These are phyloP conservation scores for Obelidium mucronatum DNA, from an alignment of 192 early-diverging fungal genomes.

Conservation along the genomic window DNA sequence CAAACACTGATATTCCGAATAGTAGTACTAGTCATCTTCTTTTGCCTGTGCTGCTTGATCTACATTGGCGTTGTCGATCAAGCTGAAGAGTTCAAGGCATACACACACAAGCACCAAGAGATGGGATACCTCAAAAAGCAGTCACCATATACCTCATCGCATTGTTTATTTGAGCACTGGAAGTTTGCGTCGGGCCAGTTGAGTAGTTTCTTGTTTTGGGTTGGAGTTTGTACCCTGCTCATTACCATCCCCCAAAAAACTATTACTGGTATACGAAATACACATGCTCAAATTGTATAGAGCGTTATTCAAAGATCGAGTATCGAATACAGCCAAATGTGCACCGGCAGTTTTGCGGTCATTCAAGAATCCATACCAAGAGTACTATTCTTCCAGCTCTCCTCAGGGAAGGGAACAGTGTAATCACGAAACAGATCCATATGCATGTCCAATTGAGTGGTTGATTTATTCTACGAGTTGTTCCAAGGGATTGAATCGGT, in stretches of 20 bases:
- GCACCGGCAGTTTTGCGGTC: background rate
- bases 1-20: background rate
- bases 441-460: slow-evolving; percentile 37
- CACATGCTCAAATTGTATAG: background rate
- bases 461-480: slow-evolving; percentile 36
- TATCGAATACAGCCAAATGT: background rate
- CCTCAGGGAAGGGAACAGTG: background rate
- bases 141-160: background rate
- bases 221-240: background rate
- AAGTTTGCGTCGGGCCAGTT: slow-evolving; percentile 5
- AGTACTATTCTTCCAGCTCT: background rate
- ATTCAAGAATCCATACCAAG: background rate
- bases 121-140: background rate
- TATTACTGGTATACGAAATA: too few species aligned
- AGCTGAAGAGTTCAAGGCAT: background rate
- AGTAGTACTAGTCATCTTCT: background rate
- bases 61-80: background rate
- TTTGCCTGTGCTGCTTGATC: background rate
- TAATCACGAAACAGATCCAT: background rate
- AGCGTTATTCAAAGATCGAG: background rate
- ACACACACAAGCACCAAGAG: background rate
- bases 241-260: background rate
- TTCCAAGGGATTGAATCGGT: slow-evolving; percentile 24
- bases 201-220: background rate
- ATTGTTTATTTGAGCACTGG: slow-evolving; percentile 8